Evolutionary conservation across 306 rosid genomes (phyloP), one percentile per base, ranked within the genome.

Genomic region (Heteromeles arbutifolia): DNA sequence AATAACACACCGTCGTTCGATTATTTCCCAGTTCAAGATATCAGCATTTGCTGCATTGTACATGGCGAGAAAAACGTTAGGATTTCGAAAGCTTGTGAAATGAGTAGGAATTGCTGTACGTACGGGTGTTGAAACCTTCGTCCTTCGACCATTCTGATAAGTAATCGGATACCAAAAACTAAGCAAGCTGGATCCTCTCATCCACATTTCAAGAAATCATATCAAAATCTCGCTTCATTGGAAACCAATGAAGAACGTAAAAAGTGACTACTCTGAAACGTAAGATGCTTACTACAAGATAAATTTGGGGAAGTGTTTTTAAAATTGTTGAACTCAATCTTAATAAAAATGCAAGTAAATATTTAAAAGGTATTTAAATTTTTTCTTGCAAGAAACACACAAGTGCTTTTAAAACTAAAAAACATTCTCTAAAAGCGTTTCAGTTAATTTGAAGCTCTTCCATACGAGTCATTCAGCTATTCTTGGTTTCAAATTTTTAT

Each of bases 121-220:
- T 90, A 95, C 97, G 32, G 32, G 41, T 68, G 77, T 92, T 88
- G 59, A 88, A 88, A 81, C 85, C 82, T 83, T 82, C 87, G 65
- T 88, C 90, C 78, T 81, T 86, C 41, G 91, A 85, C 99, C 99
- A 95, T 63, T 78, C 81, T 44, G 61, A 45, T 26, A 87, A 86
- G 93, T 85, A 87, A 82, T 90, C 97, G n/a, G 85, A 78, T 76
- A 86, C 88, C 87, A 95, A 75, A 81, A 90, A 89, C 86, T 92
- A 96, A 62, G 88, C 65, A 70, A 95, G 97, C 85, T 92, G 97
- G 74, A 95, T 90, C 97, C 97, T 92, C 91, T 72, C 58, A 62
- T 74, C 73, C 70, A 65, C 69, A 68, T 71, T 70, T 22, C 19
- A 58, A 62, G 28, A 52, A 54, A 57, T 25, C 61, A 64, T 45